phyloP scores from a whole-genome alignment of 495 filamentous ascomycete genomes.

The Podospora comata region DNA sequence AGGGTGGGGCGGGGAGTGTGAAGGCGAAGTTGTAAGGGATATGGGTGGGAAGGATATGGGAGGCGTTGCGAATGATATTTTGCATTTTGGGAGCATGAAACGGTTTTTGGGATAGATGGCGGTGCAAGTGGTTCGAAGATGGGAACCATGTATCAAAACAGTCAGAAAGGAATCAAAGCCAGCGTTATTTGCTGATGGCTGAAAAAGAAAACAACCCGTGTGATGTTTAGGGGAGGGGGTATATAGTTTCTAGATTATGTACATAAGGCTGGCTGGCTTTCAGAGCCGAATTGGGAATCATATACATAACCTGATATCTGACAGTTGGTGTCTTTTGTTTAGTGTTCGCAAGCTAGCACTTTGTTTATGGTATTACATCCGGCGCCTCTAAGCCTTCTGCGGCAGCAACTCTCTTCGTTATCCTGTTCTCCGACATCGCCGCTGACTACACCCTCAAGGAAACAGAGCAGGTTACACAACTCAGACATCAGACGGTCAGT shows the following conservation, averaged over 20 bases:
- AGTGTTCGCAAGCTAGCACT: too few species aligned
- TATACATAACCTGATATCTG: background rate
- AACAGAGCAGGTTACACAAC: background rate
- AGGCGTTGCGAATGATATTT: background rate
- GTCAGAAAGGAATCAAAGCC: background rate
- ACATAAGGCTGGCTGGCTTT: background rate
- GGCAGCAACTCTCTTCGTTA: too few species aligned
- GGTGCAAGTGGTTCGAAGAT: background rate
- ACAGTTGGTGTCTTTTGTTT: too few species aligned
- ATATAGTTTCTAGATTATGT: background rate
- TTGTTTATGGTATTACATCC: too few species aligned
- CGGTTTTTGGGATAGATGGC: background rate
- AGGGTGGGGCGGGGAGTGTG: constrained; percentile 24
- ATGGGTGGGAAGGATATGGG: background rate
- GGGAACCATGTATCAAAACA: background rate
- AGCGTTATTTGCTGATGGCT: background rate
- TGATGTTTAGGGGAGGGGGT: background rate
- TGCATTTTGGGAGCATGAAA: background rate
- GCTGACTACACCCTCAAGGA: background rate
- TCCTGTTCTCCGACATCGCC: background rate
- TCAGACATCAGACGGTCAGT: background rate
- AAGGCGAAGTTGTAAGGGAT: constrained; percentile 39
- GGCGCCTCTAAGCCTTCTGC: too few species aligned
- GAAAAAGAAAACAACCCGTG: background rate
- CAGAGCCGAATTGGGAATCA: background rate